These are phyloP conservation scores for Gymnopus androsaceus DNA, from an alignment of 1,284 basidiomycete genomes.

Conservation along the genomic window DNA sequence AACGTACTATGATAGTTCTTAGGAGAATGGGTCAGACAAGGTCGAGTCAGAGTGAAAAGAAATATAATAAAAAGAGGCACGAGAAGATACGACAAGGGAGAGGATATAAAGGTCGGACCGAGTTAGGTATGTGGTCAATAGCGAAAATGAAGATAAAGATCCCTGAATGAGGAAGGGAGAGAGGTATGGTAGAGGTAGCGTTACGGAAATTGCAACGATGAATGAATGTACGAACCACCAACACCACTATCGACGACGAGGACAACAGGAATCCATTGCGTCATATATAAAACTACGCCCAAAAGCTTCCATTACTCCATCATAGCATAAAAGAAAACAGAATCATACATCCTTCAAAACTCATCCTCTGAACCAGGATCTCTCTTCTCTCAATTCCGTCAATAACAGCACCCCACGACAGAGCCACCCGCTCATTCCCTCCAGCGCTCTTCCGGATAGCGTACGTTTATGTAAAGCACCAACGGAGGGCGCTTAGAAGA, in stretches of 20 bases:
- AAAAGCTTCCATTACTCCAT: slow-evolving; percentile 8
- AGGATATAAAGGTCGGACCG: no score
- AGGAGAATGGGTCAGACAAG: no score
- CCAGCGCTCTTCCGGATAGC: neutral
- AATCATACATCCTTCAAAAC: neutral
- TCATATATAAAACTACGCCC: slow-evolving; percentile 6
- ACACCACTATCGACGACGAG: neutral
- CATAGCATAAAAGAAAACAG: slow-evolving; percentile 9
- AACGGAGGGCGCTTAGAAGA: slow-evolving; percentile 42
- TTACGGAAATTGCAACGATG: neutral
- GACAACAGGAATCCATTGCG: neutral
- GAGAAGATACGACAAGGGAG: no score
- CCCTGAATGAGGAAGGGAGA: neutral
- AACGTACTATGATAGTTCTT: no score
- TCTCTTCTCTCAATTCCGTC: neutral
- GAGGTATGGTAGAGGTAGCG: neutral
- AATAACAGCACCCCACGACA: neutral
- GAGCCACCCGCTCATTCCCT: neutral
- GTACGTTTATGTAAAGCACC: neutral
- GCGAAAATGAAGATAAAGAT: neutral
- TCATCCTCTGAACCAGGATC: no score
- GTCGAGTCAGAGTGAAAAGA: no score
- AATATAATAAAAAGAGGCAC: no score
- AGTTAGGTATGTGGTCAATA: neutral
- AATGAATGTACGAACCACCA: neutral